Percentiles rank a stretch among this genome's conserved stretches.
Evolutionary conservation across 2,329 filamentous ascomycete species (phyloP).

Genomic region (Cercospora sojina): DNA sequence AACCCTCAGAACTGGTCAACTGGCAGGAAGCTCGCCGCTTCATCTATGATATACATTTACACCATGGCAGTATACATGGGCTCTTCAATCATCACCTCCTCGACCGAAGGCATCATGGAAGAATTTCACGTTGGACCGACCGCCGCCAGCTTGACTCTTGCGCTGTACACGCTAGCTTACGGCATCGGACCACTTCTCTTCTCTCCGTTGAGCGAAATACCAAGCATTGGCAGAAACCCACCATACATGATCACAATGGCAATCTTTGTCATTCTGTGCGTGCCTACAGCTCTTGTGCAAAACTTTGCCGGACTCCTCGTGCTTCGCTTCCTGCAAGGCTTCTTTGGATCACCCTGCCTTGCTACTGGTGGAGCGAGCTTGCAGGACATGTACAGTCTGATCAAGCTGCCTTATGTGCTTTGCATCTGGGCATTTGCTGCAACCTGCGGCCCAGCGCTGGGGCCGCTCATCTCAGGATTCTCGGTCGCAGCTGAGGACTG

Average conservation of each 20-base stretch:
- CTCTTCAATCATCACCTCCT: constrained; percentile 52
- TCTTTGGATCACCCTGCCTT: constrained; percentile 65
- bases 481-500: constrained; percentile 57
- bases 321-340: constrained; percentile 59
- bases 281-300: constrained; percentile 63
- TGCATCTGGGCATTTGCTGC: constrained; percentile 48
- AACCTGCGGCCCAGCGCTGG: constrained; percentile 54
- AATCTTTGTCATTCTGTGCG: constrained; percentile 65
- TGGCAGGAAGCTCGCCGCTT: constrained; percentile 38
- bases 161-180: constrained; percentile 49
- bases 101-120: constrained; percentile 49
- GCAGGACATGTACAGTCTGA: constrained; percentile 52
- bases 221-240: constrained; percentile 64
- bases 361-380: constrained; percentile 59
- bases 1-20: constrained; percentile 38
- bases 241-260: constrained; percentile 67
- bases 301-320: constrained; percentile 62
- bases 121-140: constrained; percentile 56
- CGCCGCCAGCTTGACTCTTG: constrained; percentile 57
- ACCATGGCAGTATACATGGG: constrained; percentile 61
- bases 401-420: constrained; percentile 48
- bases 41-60: constrained; percentile 49
- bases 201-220: constrained; percentile 66
- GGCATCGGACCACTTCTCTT: constrained; percentile 56
- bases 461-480: constrained; percentile 62